Percentiles rank a stretch among this genome's conserved stretches.
phyloP scores from a whole-genome alignment of 78 protist genomes.

The Creolimax fragrantissima region DNA sequence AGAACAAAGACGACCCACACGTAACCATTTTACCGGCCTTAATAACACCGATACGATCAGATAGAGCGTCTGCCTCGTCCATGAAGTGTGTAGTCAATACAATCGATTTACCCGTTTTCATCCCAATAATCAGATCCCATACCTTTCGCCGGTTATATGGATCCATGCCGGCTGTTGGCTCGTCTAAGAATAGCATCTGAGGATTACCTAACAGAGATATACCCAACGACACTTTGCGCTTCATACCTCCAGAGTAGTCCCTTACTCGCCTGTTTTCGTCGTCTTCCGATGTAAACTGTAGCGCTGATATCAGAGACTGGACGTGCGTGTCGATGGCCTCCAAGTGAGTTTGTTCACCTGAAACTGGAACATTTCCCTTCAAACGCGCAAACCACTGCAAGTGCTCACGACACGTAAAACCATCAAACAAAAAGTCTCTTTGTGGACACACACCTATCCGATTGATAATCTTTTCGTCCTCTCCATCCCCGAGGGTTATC shows the following conservation, averaged over 20 bases:
- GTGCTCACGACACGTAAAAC: neutral
- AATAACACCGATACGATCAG: constrained; percentile 61
- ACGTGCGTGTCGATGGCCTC: neutral
- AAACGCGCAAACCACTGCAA: no score
- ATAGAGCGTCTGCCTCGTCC: constrained; percentile 75
- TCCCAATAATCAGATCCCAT: constrained; percentile 58
- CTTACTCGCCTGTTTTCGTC: constrained; percentile 25
- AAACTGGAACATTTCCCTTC: no score
- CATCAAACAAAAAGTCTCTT: neutral
- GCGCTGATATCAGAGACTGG: neutral
- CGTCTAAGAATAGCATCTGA: constrained; percentile 54
- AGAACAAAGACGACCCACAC: constrained; percentile 40
- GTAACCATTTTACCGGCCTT: constrained; percentile 19
- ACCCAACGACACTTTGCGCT: constrained; percentile 67
- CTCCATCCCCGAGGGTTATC: neutral
- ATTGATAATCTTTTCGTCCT: neutral
- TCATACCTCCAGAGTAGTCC: constrained; percentile 80
- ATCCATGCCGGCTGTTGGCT: constrained; percentile 74
- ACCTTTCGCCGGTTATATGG: constrained; percentile 48
- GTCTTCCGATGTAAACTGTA: neutral
- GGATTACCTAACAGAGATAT: constrained; percentile 66
- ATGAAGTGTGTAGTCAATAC: constrained; percentile 83
- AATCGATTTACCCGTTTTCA: constrained; percentile 41
- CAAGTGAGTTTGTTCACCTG: no score
- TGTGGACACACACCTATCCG: neutral